phyloP scores from a whole-genome alignment of 106 monocot species.

The Allium cepa region DNA sequence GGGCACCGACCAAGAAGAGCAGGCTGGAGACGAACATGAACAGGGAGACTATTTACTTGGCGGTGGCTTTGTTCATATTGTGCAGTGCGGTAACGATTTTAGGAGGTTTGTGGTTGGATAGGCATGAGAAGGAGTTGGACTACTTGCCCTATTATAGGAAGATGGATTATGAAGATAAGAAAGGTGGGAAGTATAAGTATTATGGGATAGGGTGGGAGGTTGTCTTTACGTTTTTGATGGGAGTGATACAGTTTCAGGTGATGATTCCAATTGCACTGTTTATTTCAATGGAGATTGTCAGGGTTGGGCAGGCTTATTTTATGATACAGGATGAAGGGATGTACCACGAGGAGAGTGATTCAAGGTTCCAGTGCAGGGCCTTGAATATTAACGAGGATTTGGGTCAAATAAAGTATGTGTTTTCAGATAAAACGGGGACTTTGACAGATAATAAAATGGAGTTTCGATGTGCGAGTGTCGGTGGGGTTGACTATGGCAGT shows the following conservation, averaged over 20 bases:
- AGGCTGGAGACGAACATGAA: constrained; percentile 55
- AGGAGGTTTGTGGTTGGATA: constrained; percentile 26
- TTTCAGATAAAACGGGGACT: constrained; percentile 92
- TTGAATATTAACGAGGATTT: constrained; percentile 96
- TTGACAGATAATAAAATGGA: constrained; percentile 97
- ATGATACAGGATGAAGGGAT: constrained; percentile 65
- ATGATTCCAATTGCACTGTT: constrained; percentile 84
- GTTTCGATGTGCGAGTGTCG: constrained; percentile 61
- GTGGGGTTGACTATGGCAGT: constrained; percentile 49
- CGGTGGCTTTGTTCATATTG: constrained; percentile 10
- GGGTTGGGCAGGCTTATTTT: constrained; percentile 78
- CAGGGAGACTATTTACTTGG: constrained; percentile 32
- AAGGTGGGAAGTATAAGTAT: constrained; percentile 28
- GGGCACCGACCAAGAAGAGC: constrained; percentile 57
- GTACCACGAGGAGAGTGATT: constrained; percentile 33
- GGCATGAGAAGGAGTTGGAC: constrained; percentile 20
- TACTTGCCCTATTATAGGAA: constrained; percentile 32
- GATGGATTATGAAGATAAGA: constrained; percentile 8
- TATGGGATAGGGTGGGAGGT: constrained; percentile 54
- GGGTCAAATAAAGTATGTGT: constrained; percentile 91
- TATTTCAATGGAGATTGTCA: constrained; percentile 85
- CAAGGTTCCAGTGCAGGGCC: constrained; percentile 79
- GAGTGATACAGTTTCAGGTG: constrained; percentile 75
- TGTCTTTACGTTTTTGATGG: constrained; percentile 55
- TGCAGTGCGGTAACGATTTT: constrained; percentile 25